These are phyloP conservation scores for Eudorina sp. DNA, from an alignment of 139 green algal genomes.

Conservation along the genomic window DNA sequence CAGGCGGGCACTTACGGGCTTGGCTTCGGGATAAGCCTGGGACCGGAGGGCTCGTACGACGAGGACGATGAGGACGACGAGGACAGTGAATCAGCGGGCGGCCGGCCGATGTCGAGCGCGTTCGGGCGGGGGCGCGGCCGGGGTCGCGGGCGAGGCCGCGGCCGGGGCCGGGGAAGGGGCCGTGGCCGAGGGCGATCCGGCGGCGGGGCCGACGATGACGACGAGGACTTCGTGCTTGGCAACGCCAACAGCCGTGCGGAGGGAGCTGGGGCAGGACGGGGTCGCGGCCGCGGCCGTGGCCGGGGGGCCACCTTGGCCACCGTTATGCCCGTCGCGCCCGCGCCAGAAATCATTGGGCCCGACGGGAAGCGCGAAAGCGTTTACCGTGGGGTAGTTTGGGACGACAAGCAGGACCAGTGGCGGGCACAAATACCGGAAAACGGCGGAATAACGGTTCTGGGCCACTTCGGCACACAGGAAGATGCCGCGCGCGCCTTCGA, in stretches of 20 bases:
- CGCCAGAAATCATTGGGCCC: conserved; percentile 5
- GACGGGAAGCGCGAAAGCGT: conserved; percentile 36
- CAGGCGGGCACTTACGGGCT: background rate
- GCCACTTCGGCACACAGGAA: conserved; percentile 25
- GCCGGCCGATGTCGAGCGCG: background rate
- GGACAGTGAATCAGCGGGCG: background rate
- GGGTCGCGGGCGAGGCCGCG: conserved; percentile 7
- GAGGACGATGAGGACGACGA: conserved; percentile 36
- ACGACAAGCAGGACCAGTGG: conserved; percentile 51
- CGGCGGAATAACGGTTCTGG: background rate
- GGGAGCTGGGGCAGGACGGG: background rate
- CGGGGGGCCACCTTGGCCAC: background rate
- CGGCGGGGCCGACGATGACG: conserved; percentile 12
- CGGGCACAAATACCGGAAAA: conserved; percentile 45
- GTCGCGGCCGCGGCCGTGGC: conserved; percentile 1
- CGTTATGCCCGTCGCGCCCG: background rate
- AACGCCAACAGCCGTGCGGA: background rate
- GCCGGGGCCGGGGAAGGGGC: conserved; percentile 2
- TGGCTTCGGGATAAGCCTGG: background rate
- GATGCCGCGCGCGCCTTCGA: conserved; percentile 32
- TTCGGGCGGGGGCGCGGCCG: background rate
- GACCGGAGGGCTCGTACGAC: background rate
- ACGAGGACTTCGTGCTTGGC: conserved; percentile 43
- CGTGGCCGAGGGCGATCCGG: background rate
- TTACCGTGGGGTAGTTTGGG: conserved; percentile 61